Conservation (phyloP, 2,329 filamentous ascomycete genomes). For the Ampelomyces quisqualis region DNA sequence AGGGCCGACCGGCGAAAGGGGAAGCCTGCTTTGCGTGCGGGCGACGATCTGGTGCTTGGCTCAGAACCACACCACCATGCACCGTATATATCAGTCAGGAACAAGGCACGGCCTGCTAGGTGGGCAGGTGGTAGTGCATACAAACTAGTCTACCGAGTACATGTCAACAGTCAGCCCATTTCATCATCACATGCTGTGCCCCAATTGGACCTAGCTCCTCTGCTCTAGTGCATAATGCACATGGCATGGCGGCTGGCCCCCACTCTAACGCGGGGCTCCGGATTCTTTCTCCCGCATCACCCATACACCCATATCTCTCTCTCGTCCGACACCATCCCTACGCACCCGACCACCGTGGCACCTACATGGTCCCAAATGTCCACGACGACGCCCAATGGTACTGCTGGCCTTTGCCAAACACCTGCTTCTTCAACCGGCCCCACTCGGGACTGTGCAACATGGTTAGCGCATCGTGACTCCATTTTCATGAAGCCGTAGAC, state of each 20-base stretch:
- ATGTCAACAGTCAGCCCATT: too few relatives aligned
- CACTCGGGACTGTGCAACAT: constrained; percentile 34
- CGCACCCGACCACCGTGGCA: not conserved
- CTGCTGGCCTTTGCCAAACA: constrained; percentile 34
- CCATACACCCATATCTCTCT: too few relatives aligned
- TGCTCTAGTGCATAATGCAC: not conserved
- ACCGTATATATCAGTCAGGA: too few relatives aligned
- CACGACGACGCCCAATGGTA: constrained; percentile 39
- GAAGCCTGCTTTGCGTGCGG: constrained; percentile 16
- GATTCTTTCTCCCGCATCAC: constrained; percentile 4
- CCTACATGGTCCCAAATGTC: constrained; percentile 33
- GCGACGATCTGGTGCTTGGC: constrained; percentile 9
- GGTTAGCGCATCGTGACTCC: constrained; percentile 19
- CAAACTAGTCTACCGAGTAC: too few relatives aligned
- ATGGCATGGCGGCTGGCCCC: constrained; percentile 6
- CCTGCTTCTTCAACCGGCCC: constrained; percentile 35
- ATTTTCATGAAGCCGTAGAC: constrained; percentile 1
- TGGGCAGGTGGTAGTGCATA: too few relatives aligned
- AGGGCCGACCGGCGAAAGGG: constrained; percentile 24
- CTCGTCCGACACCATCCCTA: too few relatives aligned
- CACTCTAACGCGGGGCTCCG: constrained; percentile 19
- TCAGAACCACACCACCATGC: too few relatives aligned
- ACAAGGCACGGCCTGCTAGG: constrained; percentile 7
- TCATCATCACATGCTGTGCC: constrained; percentile 1
- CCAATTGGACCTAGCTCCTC: constrained; percentile 2